Evolutionary conservation across 1,139 yeast genomes (phyloP), one percentile per base, ranked within the genome.

Genomic region (Debaryomyces coudertii): DNA sequence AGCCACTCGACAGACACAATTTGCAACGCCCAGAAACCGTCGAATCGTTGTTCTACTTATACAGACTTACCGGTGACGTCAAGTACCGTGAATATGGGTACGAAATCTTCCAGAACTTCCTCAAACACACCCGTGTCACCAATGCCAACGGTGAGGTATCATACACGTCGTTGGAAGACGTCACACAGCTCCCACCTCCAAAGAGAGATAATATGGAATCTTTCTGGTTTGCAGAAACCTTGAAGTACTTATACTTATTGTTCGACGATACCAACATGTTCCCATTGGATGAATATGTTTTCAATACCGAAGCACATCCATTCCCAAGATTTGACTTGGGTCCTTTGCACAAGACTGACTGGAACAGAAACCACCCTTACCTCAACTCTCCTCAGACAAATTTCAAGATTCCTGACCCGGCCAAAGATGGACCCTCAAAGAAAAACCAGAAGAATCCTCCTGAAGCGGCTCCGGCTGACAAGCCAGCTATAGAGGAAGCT

Each of bases 21-120:
- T 69, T 90, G 52, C 97, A 90, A 69, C 80, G 97, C 54, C 97
- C 98, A 1, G 98, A 92, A 63, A 89, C 97, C 0, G 96, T 90
- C 3, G 98, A 92, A 66, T 86, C 96, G 1, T 73, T 92, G 42
- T 90, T 87, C 73, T 77, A 87, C 55, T 69, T 92, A 53, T 92
- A 85, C 71, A 80, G 95, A 55, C 72, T 90, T 53, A 89, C 97
- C 1, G 85, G 86, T 24, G 95, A 92, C 60, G 80, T 78, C 27
- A 86, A 85, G 58, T 92, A 90, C 64, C 80, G 97, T 54, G 77
- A 85, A 56, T 90, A 96, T 90, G 97, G 97, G 8, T 88, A 87
- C 79, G 87, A 87, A 58, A 89, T 92, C 37, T 88, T 90, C 68
- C 71, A 83, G 58, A 80, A 80, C 47, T 90, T 90, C 60, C 73